Percentiles rank a stretch among this genome's conserved stretches.
Evolutionary conservation across 2,329 filamentous ascomycete genomes (phyloP).

Genomic region (Fusarium sp.): DNA sequence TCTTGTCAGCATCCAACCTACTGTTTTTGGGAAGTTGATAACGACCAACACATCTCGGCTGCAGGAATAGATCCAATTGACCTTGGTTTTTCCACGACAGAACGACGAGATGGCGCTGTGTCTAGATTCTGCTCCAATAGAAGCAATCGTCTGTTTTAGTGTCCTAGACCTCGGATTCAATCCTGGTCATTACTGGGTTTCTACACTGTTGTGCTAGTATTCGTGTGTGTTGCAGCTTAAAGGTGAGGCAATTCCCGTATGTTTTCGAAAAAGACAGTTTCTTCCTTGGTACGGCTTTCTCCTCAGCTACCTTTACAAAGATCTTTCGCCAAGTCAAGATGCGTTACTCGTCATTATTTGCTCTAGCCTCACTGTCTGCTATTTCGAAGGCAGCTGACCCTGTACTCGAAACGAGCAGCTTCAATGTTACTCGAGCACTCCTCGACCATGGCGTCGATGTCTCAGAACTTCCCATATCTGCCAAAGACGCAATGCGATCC

Average conservation of each 20-base stretch:
- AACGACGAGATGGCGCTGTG: neutral
- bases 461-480: neutral
- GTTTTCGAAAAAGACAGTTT: too few species aligned
- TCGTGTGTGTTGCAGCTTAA: too few species aligned
- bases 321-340: neutral
- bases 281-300: too few species aligned
- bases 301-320: too few species aligned
- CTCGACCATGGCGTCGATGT: slow-evolving; percentile 24
- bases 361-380: neutral
- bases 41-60: neutral
- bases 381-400: neutral
- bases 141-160: neutral
- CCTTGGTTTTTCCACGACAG: neutral
- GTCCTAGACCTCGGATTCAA: neutral
- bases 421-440: slow-evolving; percentile 32
- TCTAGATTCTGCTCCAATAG: neutral
- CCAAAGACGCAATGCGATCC: neutral
- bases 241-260: neutral
- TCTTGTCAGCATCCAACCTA: neutral
- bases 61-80: neutral
- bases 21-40: neutral
- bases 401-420: slow-evolving; percentile 8
- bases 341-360: neutral
- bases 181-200: neutral
- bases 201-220: neutral